Evolutionary conservation across 2,329 filamentous ascomycete species (phyloP), one percentile per base, ranked within the genome.

Genomic region (Diaporthe aspalathi): DNA sequence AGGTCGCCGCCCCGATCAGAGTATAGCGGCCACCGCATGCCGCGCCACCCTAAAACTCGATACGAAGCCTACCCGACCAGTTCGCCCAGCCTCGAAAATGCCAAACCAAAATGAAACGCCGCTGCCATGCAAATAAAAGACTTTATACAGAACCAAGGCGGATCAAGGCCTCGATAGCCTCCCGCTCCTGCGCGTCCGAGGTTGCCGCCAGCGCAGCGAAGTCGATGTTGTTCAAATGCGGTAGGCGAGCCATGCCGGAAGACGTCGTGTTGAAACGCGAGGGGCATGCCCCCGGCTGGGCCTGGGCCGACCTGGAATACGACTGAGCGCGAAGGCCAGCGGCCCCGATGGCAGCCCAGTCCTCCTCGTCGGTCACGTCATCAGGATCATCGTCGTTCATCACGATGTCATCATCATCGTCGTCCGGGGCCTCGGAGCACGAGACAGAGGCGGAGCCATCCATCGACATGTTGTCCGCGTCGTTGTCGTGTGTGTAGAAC

Each of bases 401-500:
- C 82, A 80, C 86, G 75, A 84, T 84, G 73, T 90, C 86, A 72
- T 91, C 86, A 72, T 91, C 91, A 72, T 91, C 88, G 72, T 93
- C 91, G 68, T 91, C 89, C 52, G 89, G 88, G 22, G 91, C 92
- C 76, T 94, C 92, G 40, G 92, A 94, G 78, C 93, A 94, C 16
- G 93, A 94, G 63, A 89, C 91, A 67, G 91, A 93, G 69, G 83
- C 88, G 20, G 88, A 90, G 53, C 89, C 88, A 73, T 93, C 91
- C 78, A 93, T 88, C 73, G 95, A 98, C 95, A 98, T 98, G 81
- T 95, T 95, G 83, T 98, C 95, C 45, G 93, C 95, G 81, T 97
- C 94, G 77, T 95, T 88, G 80, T 71, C 69, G 77, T 92, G 86
- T 88, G 94, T 92, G 78, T 87, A 88, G 75, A 89, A 85, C 75